phyloP scores from a whole-genome alignment of 1,284 basidiomycete species.

The Melampsora larici-populina region DNA sequence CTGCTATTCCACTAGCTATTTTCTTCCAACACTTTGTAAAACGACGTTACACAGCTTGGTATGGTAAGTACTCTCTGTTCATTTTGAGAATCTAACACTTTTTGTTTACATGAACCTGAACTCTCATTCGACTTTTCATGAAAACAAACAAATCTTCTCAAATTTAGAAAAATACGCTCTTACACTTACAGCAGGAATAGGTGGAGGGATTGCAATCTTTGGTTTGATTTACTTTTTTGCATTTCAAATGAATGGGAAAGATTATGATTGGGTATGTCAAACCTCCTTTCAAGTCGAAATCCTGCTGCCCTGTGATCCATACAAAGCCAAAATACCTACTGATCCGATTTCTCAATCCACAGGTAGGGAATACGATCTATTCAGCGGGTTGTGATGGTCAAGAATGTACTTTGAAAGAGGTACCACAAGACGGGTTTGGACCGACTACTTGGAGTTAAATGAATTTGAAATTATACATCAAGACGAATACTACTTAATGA shows the following conservation, averaged over 20 bases:
- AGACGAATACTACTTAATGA: too few relatives aligned
- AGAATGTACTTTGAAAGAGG: constrained; percentile 2
- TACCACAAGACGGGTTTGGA: constrained; percentile 19
- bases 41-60: constrained; percentile 32
- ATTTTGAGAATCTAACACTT: too few relatives aligned
- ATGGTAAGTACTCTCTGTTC: constrained; percentile 23
- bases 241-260: constrained; percentile 31
- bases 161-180: constrained; percentile 38
- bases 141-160: neutral
- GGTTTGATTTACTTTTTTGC: constrained; percentile 34
- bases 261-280: constrained; percentile 24
- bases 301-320: too few relatives aligned
- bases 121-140: too few relatives aligned
- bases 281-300: too few relatives aligned
- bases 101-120: too few relatives aligned
- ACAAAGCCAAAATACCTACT: too few relatives aligned
- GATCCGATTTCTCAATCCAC: too few relatives aligned
- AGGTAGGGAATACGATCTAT: constrained; percentile 19
- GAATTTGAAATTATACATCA: too few relatives aligned
- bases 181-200: constrained; percentile 35
- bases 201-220: constrained; percentile 36
- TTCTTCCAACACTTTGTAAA: constrained; percentile 39
- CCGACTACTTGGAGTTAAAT: neutral
- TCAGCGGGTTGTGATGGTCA: constrained; percentile 12
- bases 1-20: constrained; percentile 26